Conservation (phyloP, 2,329 filamentous ascomycete species). For the Diaporthe eres region DNA sequence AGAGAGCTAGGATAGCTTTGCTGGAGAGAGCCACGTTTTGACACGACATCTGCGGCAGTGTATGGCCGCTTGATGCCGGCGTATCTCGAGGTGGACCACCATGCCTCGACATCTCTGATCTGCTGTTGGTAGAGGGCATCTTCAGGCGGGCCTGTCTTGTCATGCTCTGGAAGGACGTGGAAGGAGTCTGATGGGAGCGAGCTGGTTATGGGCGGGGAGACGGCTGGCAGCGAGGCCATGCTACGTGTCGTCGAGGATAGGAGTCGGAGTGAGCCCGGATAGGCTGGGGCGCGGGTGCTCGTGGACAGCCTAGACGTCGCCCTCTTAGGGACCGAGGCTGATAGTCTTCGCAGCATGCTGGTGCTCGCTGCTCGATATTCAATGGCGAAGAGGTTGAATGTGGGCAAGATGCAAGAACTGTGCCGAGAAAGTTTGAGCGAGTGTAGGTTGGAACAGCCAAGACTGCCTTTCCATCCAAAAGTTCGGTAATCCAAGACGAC, state of each 20-base stretch:
- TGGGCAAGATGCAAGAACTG: not conserved
- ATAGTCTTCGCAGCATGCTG: conserved; percentile 41
- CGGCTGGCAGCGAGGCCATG: conserved; percentile 68
- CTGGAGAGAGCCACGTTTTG: conserved; percentile 89
- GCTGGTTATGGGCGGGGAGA: conserved; percentile 73
- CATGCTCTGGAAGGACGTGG: conserved; percentile 83
- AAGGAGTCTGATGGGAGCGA: conserved; percentile 81
- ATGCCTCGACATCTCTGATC: conserved; percentile 86
- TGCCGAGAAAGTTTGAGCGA: not conserved
- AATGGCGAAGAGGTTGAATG: not conserved
- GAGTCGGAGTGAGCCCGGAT: conserved; percentile 42
- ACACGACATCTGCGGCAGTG: conserved; percentile 89
- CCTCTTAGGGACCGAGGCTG: conserved; percentile 29
- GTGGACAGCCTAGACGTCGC: conserved; percentile 3
- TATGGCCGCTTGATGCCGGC: conserved; percentile 94
- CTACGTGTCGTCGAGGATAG: conserved; percentile 58
- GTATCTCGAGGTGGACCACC: conserved; percentile 91
- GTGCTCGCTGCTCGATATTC: not conserved
- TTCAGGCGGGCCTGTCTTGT: conserved; percentile 85
- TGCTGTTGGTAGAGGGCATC: conserved; percentile 89
- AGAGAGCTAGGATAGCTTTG: conserved; percentile 92
- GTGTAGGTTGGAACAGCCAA: not conserved
- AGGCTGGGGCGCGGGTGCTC: not conserved
- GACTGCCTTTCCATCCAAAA: not conserved
- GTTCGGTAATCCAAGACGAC: not conserved